phyloP scores from a whole-genome alignment of 768 basidiomycete species.

The Podaxis sp. region DNA sequence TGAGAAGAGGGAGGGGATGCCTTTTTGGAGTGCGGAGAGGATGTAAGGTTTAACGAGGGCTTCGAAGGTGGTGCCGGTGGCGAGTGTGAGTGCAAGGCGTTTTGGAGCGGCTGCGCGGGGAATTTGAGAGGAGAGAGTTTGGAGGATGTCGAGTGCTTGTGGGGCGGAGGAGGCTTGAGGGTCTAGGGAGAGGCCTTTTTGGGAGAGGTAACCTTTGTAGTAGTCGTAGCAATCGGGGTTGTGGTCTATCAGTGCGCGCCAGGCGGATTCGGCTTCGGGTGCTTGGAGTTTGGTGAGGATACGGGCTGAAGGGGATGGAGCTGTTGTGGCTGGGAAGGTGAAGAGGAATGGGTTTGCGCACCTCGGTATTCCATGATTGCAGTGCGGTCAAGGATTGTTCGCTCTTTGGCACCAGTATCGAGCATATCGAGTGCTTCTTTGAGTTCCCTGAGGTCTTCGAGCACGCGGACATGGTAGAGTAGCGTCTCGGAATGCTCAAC shows the following conservation, averaged over 20 bases:
- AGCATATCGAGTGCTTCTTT: conserved; percentile 61
- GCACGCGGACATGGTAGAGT: conserved; percentile 70
- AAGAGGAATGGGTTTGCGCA: conserved; percentile 23
- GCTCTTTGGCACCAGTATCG: conserved; percentile 62
- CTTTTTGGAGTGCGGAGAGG: conserved; percentile 67
- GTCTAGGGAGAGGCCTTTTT: conserved; percentile 70
- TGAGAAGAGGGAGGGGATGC: conserved; percentile 90
- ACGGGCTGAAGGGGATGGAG: conserved; percentile 52
- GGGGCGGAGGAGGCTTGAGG: conserved; percentile 25
- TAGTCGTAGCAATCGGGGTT: conserved; percentile 85
- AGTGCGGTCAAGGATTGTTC: conserved; percentile 69
- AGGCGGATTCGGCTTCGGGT: conserved; percentile 77
- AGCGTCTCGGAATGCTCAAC: conserved; percentile 82
- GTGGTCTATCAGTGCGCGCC: conserved; percentile 77
- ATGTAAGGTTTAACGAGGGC: conserved; percentile 68
- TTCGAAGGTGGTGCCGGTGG: conserved; percentile 68
- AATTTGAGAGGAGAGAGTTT: conserved; percentile 57
- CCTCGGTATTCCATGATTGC: conserved; percentile 70
- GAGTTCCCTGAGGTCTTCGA: conserved; percentile 72
- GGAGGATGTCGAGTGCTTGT: conserved; percentile 57
- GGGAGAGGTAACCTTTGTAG: conserved; percentile 70
- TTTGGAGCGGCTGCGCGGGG: conserved; percentile 71
- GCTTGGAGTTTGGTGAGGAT: conserved; percentile 66
- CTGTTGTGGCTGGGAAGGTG: conserved; percentile 13
- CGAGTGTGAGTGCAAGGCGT: conserved; percentile 71